Conservation (phyloP, 164 flowering plant species). For the Warburgia ugandensis region DNA sequence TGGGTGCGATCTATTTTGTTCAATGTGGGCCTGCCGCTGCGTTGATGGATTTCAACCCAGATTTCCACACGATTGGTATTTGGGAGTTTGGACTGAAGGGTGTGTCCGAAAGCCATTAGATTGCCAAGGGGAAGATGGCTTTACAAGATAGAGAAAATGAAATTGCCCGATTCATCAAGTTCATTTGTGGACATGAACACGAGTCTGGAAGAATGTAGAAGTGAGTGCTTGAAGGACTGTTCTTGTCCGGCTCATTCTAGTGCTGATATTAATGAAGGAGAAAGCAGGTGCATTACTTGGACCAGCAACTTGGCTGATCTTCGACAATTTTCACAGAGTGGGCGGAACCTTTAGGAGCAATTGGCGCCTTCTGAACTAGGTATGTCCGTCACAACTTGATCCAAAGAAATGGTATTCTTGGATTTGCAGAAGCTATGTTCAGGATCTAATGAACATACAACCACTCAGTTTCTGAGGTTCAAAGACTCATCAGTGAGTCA, state of each 20-base stretch:
- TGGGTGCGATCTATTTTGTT: slow-evolving; percentile 23
- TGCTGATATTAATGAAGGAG: slow-evolving; percentile 5
- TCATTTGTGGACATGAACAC: background rate
- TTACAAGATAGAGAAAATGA: slow-evolving; percentile 9
- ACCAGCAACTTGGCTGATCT: slow-evolving; percentile 18
- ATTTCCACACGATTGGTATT: slow-evolving; percentile 7
- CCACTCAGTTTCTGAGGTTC: no score
- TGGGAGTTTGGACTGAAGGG: slow-evolving; percentile 16
- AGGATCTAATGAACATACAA: no score
- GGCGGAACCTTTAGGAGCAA: slow-evolving; percentile 22
- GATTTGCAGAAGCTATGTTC: no score
- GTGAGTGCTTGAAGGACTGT: slow-evolving; percentile 18
- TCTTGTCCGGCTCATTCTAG: slow-evolving; percentile 20
- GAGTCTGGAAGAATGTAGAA: slow-evolving; percentile 19
- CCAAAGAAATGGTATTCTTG: no score
- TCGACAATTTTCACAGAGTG: background rate
- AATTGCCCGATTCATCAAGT: slow-evolving; percentile 15
- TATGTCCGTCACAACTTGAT: no score
- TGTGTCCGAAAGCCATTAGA: slow-evolving; percentile 9
- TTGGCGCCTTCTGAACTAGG: slow-evolving; percentile 25
- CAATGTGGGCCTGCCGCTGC: slow-evolving; percentile 30
- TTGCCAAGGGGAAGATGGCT: slow-evolving; percentile 17
- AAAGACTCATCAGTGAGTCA: no score
- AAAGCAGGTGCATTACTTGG: slow-evolving; percentile 29
- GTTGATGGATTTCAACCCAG: slow-evolving; percentile 20